phyloP scores from a whole-genome alignment of 2,329 filamentous ascomycete genomes.

The Fusarium vanettenii region DNA sequence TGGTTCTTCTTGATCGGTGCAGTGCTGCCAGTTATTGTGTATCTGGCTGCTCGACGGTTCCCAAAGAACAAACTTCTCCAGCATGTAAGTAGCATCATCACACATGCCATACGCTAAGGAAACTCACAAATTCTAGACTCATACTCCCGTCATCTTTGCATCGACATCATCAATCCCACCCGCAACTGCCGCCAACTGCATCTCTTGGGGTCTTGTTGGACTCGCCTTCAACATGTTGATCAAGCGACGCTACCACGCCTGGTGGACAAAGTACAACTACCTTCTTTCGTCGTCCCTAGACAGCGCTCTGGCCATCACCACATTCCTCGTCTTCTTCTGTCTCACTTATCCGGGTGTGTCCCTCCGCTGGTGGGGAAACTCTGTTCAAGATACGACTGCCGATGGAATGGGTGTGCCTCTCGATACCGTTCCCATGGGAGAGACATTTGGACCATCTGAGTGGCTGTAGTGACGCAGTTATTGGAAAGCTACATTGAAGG shows the following conservation, averaged over 20 bases:
- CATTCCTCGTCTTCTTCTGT: slow-evolving; percentile 25
- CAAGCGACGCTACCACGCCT: not conserved
- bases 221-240: not conserved
- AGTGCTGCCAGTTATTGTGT: slow-evolving; percentile 8
- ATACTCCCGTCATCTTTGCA: slow-evolving; percentile 27
- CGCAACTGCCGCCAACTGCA: slow-evolving; percentile 19
- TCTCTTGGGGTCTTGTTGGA: not conserved
- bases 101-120: not conserved
- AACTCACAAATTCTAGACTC: not conserved
- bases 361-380: slow-evolving; percentile 31
- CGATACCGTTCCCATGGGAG: slow-evolving; percentile 1
- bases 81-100: not conserved
- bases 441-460: slow-evolving; percentile 19
- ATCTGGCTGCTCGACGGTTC: not conserved
- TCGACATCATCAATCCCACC: slow-evolving; percentile 21
- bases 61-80: slow-evolving; percentile 1
- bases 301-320: slow-evolving; percentile 21
- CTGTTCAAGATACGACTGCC: slow-evolving; percentile 13
- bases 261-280: slow-evolving; percentile 28
- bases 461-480: not conserved
- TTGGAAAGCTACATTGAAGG: not conserved
- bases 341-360: slow-evolving; percentile 14
- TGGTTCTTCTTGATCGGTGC: slow-evolving; percentile 21
- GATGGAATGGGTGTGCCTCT: slow-evolving; percentile 18
- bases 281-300: slow-evolving; percentile 24